Evolutionary conservation across 1,139 yeast genomes (phyloP).

Genomic region (Magnusiomyces suaveolens): DNA sequence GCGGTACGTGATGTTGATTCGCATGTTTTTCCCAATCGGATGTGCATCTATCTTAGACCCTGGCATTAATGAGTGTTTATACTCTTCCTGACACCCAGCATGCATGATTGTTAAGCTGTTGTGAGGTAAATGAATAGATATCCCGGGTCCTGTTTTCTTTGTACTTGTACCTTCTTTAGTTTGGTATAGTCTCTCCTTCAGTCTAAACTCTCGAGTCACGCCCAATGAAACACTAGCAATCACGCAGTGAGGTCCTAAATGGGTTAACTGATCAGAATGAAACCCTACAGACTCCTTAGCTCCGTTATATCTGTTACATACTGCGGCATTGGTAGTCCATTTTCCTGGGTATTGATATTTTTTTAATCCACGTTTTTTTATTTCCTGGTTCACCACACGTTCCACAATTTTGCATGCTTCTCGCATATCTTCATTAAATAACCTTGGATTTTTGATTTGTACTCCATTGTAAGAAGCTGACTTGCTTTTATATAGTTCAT

Average conservation of each 20-base stretch:
- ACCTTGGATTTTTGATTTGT: conserved; percentile 20
- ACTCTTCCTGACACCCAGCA: conserved; percentile 68
- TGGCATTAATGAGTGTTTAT: conserved; percentile 47
- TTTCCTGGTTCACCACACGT: conserved; percentile 36
- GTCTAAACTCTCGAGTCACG: conserved; percentile 53
- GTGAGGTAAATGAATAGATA: conserved; percentile 52
- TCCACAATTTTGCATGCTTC: conserved; percentile 38
- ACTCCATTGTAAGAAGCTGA: conserved; percentile 37
- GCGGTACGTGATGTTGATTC: conserved; percentile 59
- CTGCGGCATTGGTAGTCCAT: conserved; percentile 48
- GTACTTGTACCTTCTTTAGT: background rate
- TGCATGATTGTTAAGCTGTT: conserved; percentile 61
- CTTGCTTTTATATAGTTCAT: conserved; percentile 22
- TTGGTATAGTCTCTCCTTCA: conserved; percentile 30
- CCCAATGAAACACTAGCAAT: conserved; percentile 62
- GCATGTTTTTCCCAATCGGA: conserved; percentile 39
- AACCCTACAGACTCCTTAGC: conserved; percentile 49
- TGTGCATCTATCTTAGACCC: conserved; percentile 34
- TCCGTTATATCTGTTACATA: conserved; percentile 47
- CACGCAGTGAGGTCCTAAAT: conserved; percentile 58
- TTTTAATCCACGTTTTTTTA: conserved; percentile 26
- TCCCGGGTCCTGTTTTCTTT: conserved; percentile 16
- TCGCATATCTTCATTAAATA: conserved; percentile 36
- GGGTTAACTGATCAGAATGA: conserved; percentile 64
- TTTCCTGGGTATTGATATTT: conserved; percentile 31